A percentile compares a stretch with the other conserved stretches of the same genome.
phyloP scores from a whole-genome alignment of 495 filamentous ascomycete species.

The Aspergillus cavernicola region DNA sequence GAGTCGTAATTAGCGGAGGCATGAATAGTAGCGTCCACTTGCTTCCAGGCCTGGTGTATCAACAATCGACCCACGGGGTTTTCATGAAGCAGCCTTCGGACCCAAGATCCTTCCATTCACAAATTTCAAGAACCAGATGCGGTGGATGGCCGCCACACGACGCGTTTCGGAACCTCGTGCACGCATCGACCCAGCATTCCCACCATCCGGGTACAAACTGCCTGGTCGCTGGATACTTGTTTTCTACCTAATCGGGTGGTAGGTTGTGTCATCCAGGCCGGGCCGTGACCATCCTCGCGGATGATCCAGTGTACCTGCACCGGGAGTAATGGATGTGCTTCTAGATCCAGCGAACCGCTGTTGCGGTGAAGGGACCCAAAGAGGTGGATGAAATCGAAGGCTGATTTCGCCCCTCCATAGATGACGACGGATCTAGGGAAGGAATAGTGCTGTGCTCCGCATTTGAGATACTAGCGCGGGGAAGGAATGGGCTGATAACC shows the following conservation, averaged over 20 bases:
- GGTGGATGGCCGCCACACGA: constrained; percentile 22
- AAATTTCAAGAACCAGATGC: constrained; percentile 44
- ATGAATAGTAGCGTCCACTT: constrained; percentile 17
- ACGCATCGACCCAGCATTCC: constrained; percentile 51
- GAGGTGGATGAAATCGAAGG: constrained; percentile 65
- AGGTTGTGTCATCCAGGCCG: constrained; percentile 8
- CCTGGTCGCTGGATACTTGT: constrained; percentile 48
- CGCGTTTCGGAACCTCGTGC: constrained; percentile 36
- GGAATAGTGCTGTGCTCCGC: not conserved
- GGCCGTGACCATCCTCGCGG: constrained; percentile 61
- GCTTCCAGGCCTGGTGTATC: constrained; percentile 24
- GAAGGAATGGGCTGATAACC: constrained; percentile 23
- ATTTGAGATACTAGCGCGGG: not conserved
- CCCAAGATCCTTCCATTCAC: constrained; percentile 53
- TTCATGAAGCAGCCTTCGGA: constrained; percentile 36
- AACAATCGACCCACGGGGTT: constrained; percentile 25
- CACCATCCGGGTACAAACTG: constrained; percentile 53
- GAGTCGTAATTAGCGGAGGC: constrained; percentile 18
- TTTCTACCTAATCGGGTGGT: constrained; percentile 43
- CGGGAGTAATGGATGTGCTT: constrained; percentile 34
- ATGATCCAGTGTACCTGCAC: constrained; percentile 67
- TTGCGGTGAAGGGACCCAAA: constrained; percentile 47
- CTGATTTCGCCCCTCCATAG: constrained; percentile 65
- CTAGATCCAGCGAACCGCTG: constrained; percentile 10
- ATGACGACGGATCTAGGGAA: constrained; percentile 45